Evolutionary conservation across 2,329 filamentous ascomycete genomes (phyloP).

Genomic region (Pseudogymnoascus sp.): DNA sequence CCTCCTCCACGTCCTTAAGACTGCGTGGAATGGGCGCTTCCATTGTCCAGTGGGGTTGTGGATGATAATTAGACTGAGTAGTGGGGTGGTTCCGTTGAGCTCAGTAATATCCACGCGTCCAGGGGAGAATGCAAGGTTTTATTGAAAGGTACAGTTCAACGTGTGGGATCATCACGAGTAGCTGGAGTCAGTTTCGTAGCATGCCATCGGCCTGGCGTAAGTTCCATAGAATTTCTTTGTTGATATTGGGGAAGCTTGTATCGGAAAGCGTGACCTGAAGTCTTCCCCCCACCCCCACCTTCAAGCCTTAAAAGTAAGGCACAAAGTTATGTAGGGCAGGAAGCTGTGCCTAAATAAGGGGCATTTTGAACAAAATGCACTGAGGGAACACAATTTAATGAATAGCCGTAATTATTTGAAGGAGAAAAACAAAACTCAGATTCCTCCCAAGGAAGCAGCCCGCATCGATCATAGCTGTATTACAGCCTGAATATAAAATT

Average conservation of each 20-base stretch:
- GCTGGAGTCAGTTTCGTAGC: background rate
- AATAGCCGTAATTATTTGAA: background rate
- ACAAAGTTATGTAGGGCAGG: background rate
- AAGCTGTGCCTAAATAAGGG: background rate
- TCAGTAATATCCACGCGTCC: background rate
- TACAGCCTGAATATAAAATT: background rate
- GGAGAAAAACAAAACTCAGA: background rate
- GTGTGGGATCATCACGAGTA: slow-evolving; percentile 2
- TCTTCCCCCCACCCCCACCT: background rate
- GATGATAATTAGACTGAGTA: background rate
- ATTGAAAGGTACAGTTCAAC: slow-evolving; percentile 3
- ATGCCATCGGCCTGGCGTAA: background rate
- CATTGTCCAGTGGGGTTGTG: background rate
- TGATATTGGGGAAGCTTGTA: slow-evolving; percentile 3
- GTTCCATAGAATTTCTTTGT: slow-evolving; percentile 5
- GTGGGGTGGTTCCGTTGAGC: background rate
- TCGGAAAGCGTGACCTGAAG: background rate
- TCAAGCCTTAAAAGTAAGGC: background rate
- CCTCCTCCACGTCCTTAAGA: background rate
- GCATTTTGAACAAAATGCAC: background rate
- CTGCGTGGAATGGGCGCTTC: background rate
- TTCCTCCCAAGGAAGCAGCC: background rate
- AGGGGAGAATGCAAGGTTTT: background rate
- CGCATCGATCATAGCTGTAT: background rate
- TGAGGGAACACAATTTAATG: background rate